Evolutionary conservation across 1,284 basidiomycete genomes (phyloP).

Genomic region (Heterobasidion irregulare): DNA sequence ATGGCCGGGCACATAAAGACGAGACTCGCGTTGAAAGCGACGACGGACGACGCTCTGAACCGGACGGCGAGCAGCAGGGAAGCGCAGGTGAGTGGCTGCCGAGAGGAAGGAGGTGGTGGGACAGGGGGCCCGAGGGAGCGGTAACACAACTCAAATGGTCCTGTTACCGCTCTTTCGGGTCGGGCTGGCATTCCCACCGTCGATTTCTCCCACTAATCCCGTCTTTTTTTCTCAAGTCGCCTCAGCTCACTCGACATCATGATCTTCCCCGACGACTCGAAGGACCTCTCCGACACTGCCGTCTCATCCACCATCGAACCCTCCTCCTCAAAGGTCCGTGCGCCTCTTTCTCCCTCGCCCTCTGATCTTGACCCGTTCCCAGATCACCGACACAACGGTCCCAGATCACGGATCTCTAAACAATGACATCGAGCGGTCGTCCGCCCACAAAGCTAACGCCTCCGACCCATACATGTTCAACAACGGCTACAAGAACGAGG

Average conservation of each 20-base stretch:
- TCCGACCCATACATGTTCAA: conserved; percentile 57
- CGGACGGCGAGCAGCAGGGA: neutral
- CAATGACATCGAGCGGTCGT: conserved; percentile 37
- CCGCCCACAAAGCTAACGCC: conserved; percentile 14
- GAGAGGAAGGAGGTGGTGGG: neutral
- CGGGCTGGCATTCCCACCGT: neutral
- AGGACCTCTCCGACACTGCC: neutral
- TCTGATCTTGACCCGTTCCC: conserved; percentile 14
- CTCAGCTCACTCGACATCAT: neutral
- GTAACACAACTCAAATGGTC: neutral
- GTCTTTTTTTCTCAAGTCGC: neutral
- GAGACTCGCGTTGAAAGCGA: neutral
- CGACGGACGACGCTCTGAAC: neutral
- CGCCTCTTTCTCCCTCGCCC: neutral
- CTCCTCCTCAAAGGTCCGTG: conserved; percentile 1
- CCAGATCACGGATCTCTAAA: conserved; percentile 17
- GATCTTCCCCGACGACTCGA: neutral
- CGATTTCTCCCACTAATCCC: neutral
- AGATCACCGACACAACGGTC: conserved; percentile 33
- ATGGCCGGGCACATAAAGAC: neutral
- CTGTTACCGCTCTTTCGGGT: conserved; percentile 6
- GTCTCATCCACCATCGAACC: neutral
- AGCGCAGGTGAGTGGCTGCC: neutral
- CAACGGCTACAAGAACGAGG: conserved; percentile 47
- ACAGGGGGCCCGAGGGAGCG: neutral